phyloP scores from a whole-genome alignment of 176 grass and related monocot species.

The Musa acuminata region DNA sequence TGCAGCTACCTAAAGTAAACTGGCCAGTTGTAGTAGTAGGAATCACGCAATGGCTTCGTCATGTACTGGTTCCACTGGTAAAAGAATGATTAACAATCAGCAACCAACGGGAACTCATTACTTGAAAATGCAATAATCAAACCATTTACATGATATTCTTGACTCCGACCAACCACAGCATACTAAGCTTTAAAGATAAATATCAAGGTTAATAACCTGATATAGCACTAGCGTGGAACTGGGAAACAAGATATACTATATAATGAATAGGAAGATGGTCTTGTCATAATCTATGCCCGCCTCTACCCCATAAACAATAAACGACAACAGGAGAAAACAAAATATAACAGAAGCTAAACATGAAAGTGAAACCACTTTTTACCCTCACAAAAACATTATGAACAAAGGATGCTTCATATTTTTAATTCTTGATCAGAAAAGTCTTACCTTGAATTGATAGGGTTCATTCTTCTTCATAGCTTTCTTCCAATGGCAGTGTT shows the following conservation, averaged over 20 bases:
- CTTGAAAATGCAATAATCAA: background rate
- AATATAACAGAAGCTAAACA: no score
- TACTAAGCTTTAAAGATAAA: no score
- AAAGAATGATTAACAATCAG: background rate
- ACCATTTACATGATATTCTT: background rate
- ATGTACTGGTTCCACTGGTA: slow-evolving; percentile 30
- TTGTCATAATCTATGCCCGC: no score
- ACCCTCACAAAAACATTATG: background rate
- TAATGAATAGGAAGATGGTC: no score
- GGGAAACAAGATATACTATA: no score
- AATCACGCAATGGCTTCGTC: slow-evolving; percentile 15
- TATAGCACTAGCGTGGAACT: no score
- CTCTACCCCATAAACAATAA: no score
- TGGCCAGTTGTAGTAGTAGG: slow-evolving; percentile 29
- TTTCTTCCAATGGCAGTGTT: slow-evolving; percentile 38
- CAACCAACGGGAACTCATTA: background rate
- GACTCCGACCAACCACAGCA: no score
- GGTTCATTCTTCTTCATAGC: slow-evolving; percentile 28
- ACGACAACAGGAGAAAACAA: no score
- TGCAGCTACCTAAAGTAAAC: slow-evolving; percentile 21
- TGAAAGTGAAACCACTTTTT: background rate
- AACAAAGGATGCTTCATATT: background rate
- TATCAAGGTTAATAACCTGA: no score
- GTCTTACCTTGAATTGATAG: slow-evolving; percentile 6
- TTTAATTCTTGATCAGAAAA: background rate